Conservation (phyloP, 2,329 filamentous ascomycete genomes). For the Diaporthe caulivora region DNA sequence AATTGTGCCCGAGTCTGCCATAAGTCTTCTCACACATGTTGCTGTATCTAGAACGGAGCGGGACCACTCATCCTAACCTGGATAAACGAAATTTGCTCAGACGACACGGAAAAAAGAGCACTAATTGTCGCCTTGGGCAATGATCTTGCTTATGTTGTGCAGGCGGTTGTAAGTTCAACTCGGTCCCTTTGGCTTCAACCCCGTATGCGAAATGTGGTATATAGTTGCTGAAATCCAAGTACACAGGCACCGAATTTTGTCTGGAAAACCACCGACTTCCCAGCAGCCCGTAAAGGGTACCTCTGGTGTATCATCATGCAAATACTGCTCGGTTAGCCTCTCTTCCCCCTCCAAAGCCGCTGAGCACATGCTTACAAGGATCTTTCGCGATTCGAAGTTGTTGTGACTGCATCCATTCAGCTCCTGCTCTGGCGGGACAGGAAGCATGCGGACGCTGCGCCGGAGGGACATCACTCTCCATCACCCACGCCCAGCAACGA, state of each 20-base stretch:
- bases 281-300: slow-evolving; percentile 52
- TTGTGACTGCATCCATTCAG: slow-evolving; percentile 47
- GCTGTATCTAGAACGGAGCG: slow-evolving; percentile 45
- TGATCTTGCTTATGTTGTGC: slow-evolving; percentile 50
- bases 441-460: not conserved
- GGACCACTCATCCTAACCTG: slow-evolving; percentile 54
- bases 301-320: slow-evolving; percentile 51
- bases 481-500: not conserved
- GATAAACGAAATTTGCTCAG: slow-evolving; percentile 51
- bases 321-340: slow-evolving; percentile 49
- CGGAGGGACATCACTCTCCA: not conserved
- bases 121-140: slow-evolving; percentile 49
- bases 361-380: not conserved
- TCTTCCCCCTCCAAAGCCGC: not conserved
- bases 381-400: slow-evolving; percentile 37
- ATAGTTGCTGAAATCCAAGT: not conserved
- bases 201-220: not conserved
- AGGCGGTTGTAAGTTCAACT: slow-evolving; percentile 46
- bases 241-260: slow-evolving; percentile 53
- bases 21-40: not conserved
- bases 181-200: not conserved
- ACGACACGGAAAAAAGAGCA: slow-evolving; percentile 47
- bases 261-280: slow-evolving; percentile 56
- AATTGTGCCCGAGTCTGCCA: not conserved
- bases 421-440: slow-evolving; percentile 47